Conservation (phyloP, 768 basidiomycete species). For the Mrakia hoshinonis region DNA sequence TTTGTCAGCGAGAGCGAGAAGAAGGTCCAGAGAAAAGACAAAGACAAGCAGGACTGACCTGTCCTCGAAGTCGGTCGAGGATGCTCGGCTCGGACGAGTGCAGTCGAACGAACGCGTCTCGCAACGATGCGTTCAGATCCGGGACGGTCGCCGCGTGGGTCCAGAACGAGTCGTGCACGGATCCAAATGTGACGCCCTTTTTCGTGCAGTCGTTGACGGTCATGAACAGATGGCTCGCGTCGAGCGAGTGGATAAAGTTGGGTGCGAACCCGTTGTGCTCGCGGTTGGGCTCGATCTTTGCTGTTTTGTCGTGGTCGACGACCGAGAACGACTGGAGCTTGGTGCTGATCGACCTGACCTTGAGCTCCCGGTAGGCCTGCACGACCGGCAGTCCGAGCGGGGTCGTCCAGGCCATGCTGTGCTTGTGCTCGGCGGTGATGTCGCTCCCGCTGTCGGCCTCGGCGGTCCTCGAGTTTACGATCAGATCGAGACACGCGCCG, state of each 20-base stretch:
- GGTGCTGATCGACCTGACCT: conserved; percentile 56
- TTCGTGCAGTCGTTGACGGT: conserved; percentile 84
- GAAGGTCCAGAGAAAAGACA: neutral
- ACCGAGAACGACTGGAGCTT: conserved; percentile 64
- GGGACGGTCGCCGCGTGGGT: conserved; percentile 82
- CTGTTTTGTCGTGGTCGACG: conserved; percentile 67
- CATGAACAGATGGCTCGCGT: conserved; percentile 98
- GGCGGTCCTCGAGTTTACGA: conserved; percentile 56
- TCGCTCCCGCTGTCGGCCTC: neutral
- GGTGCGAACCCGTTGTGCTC: conserved; percentile 97
- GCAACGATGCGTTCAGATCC: conserved; percentile 65
- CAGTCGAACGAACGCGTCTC: conserved; percentile 43
- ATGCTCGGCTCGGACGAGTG: conserved; percentile 32
- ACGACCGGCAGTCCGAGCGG: conserved; percentile 90
- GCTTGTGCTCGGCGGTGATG: conserved; percentile 33
- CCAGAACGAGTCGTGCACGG: conserved; percentile 99
- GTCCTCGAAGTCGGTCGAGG: conserved; percentile 24
- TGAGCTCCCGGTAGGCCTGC: conserved; percentile 82
- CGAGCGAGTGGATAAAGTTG: conserved; percentile 94
- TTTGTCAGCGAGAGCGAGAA: neutral
- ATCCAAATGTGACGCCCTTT: conserved; percentile 71
- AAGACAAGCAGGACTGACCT: neutral
- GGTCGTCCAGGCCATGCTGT: conserved; percentile 90
- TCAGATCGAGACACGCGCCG: conserved; percentile 67
- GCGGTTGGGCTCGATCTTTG: conserved; percentile 74